phyloP scores from a whole-genome alignment of 352 stramenopile genomes.

The Pythium phragmitis region DNA sequence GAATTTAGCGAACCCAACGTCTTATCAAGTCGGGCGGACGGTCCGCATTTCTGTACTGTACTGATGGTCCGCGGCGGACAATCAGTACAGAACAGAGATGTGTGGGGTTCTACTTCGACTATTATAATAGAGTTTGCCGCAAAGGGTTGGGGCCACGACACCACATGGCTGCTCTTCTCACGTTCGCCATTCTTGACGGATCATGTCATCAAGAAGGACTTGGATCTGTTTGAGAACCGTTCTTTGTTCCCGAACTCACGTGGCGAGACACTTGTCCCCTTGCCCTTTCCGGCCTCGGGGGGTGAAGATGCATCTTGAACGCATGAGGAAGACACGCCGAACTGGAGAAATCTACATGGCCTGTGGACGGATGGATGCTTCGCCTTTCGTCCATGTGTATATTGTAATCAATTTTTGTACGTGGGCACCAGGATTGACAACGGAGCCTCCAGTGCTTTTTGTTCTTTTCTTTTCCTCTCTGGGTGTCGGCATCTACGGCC shows the following conservation, averaged over 20 bases:
- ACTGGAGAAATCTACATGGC: too few relatives aligned
- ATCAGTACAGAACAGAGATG: background rate
- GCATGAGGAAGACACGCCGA: too few relatives aligned
- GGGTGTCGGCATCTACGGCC: background rate
- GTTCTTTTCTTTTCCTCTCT: background rate
- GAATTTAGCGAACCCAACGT: background rate
- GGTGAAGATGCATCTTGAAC: too few relatives aligned
- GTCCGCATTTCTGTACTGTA: too few relatives aligned
- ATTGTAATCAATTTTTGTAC: slow-evolving; percentile 24
- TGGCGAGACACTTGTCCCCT: background rate
- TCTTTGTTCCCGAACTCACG: background rate
- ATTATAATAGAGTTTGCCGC: background rate
- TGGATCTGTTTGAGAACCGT: too few relatives aligned
- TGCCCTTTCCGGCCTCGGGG: background rate
- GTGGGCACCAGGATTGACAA: background rate
- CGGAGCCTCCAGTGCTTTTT: background rate
- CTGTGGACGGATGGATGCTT: background rate
- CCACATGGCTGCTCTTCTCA: background rate
- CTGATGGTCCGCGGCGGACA: too few relatives aligned
- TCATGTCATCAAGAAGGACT: too few relatives aligned
- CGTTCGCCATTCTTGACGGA: background rate
- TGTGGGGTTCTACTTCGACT: too few relatives aligned
- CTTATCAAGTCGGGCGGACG: background rate
- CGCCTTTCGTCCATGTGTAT: slow-evolving; percentile 7
- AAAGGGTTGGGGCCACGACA: background rate